Conservation (phyloP, 805 yeast genomes). For the Ogataea zsoltii region DNA sequence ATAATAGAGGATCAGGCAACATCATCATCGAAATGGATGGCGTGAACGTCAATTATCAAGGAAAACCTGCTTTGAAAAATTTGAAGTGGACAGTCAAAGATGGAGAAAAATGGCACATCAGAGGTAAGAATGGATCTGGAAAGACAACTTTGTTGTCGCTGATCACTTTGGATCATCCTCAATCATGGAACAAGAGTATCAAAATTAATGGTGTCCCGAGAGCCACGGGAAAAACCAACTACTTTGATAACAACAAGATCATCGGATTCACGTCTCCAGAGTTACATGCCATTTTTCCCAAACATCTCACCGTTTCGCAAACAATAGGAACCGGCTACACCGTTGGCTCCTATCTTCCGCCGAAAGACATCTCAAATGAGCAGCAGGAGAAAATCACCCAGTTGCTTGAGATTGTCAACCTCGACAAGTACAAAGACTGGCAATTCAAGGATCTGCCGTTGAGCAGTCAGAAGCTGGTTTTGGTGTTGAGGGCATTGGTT, state of each 20-base stretch:
- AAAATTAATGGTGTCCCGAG: constrained; percentile 65
- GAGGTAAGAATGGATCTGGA: constrained; percentile 92
- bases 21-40: constrained; percentile 52
- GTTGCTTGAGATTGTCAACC: constrained; percentile 47
- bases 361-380: constrained; percentile 38
- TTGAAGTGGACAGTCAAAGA: constrained; percentile 64
- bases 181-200: constrained; percentile 81
- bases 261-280: constrained; percentile 94
- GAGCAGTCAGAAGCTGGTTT: constrained; percentile 74
- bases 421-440: constrained; percentile 39
- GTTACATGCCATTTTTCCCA: constrained; percentile 83
- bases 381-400: constrained; percentile 43
- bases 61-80: constrained; percentile 56
- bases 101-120: constrained; percentile 85
- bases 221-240: constrained; percentile 71
- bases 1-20: background rate
- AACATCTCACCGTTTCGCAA: constrained; percentile 48
- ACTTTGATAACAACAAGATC: constrained; percentile 72
- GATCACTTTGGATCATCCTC: constrained; percentile 94
- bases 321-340: constrained; percentile 72
- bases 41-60: constrained; percentile 67
- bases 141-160: constrained; percentile 85
- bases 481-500: constrained; percentile 75
- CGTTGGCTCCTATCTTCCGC: constrained; percentile 63
- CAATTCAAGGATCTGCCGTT: constrained; percentile 57